These are phyloP conservation scores for Colletotrichum neosansevieriae DNA, from an alignment of 2,329 filamentous ascomycete species.

Conservation along the genomic window DNA sequence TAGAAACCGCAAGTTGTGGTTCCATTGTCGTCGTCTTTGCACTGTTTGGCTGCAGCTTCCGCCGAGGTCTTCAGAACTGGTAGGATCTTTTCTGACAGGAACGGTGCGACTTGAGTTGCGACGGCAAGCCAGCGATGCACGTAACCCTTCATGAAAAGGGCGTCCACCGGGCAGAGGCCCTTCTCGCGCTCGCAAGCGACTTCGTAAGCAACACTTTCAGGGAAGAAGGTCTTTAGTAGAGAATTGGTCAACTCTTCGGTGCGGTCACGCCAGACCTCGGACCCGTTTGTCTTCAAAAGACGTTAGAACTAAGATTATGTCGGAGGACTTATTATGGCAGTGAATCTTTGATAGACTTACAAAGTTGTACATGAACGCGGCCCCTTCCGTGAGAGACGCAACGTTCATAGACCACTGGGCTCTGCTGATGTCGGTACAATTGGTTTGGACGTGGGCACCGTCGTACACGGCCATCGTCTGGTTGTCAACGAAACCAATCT, in stretches of 20 bases:
- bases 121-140: constrained; percentile 65
- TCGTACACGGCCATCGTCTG: constrained; percentile 70
- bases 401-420: constrained; percentile 67
- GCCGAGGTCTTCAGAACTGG: constrained; percentile 61
- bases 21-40: constrained; percentile 56
- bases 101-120: constrained; percentile 63
- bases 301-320: constrained; percentile 55
- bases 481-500: constrained; percentile 63
- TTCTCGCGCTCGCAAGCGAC: constrained; percentile 66
- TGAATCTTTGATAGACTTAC: constrained; percentile 43
- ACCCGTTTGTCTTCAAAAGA: constrained; percentile 56
- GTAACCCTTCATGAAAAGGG: constrained; percentile 69
- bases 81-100: constrained; percentile 57
- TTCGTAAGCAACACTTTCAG: constrained; percentile 70
- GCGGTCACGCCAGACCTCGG: constrained; percentile 48
- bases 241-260: constrained; percentile 54
- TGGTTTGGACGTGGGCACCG: constrained; percentile 61
- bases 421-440: constrained; percentile 66
- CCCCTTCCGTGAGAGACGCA: constrained; percentile 65
- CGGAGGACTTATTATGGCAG: neutral
- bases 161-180: constrained; percentile 67
- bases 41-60: constrained; percentile 61
- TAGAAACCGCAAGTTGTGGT: constrained; percentile 59
- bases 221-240: constrained; percentile 60
- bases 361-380: constrained; percentile 70